Conservation (phyloP, 495 filamentous ascomycete species). For the Amorphotheca resinae region DNA sequence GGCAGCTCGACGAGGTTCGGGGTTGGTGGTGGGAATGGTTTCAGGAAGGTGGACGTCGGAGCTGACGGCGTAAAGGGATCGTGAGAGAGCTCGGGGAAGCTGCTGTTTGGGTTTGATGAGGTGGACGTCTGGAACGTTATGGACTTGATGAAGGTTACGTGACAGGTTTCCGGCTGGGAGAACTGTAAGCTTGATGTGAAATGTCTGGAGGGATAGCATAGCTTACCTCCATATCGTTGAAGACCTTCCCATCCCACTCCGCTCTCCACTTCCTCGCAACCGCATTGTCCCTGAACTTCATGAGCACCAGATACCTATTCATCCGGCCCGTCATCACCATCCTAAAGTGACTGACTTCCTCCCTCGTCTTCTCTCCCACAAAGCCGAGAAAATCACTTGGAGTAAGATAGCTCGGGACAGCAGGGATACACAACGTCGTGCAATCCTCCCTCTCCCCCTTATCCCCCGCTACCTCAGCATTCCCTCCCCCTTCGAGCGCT, state of each 20-base stretch:
- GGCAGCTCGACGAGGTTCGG: conserved; percentile 82
- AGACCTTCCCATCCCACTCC: conserved; percentile 89
- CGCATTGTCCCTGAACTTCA: conserved; percentile 76
- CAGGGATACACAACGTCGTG: conserved; percentile 87
- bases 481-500: conserved; percentile 16
- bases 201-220: background rate
- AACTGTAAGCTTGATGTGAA: too few relatives aligned
- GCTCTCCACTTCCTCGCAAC: conserved; percentile 69
- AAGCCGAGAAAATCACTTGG: conserved; percentile 87
- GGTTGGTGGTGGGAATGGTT: conserved; percentile 84
- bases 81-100: conserved; percentile 46
- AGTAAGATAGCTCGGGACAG: conserved; percentile 87
- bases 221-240: conserved; percentile 85
- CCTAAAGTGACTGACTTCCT: conserved; percentile 83
- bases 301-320: conserved; percentile 92
- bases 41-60: conserved; percentile 44
- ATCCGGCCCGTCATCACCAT: conserved; percentile 83
- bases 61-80: conserved; percentile 52
- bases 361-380: conserved; percentile 78
- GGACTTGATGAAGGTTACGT: conserved; percentile 89
- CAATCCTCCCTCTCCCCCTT: conserved; percentile 45
- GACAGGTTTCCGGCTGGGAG: conserved; percentile 80
- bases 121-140: conserved; percentile 49
- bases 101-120: conserved; percentile 27
- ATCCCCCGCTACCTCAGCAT: conserved; percentile 25